These are phyloP conservation scores for Oryza coarctata DNA, from an alignment of 176 grass and related monocot species.

Conservation along the genomic window DNA sequence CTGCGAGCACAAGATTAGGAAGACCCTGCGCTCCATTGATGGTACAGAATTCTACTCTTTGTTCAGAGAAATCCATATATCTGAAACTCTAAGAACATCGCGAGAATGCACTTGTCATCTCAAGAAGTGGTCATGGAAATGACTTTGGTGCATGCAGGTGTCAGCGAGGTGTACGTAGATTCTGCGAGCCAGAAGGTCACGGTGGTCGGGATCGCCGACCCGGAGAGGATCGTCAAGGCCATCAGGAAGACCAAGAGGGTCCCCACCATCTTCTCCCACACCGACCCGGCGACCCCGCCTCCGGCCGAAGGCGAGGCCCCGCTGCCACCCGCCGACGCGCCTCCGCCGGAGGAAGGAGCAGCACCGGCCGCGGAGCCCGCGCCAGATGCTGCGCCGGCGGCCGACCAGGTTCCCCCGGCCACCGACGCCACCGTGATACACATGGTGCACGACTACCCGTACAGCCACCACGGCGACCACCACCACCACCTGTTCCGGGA, in stretches of 20 bases:
- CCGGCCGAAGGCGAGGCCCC: slow-evolving; percentile 6
- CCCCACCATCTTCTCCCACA: slow-evolving; percentile 66
- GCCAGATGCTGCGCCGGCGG: slow-evolving; percentile 4
- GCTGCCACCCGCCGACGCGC: slow-evolving; percentile 34
- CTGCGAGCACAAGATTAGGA: slow-evolving; percentile 47
- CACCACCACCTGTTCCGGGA: slow-evolving; percentile 19
- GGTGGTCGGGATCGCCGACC: slow-evolving; percentile 67
- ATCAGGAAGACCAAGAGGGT: slow-evolving; percentile 78
- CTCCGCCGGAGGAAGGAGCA: slow-evolving; percentile 14
- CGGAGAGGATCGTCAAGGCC: slow-evolving; percentile 70
- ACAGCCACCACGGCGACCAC: not conserved
- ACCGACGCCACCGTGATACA: slow-evolving; percentile 32
- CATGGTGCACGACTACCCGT: slow-evolving; percentile 53
- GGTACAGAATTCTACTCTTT: slow-evolving; percentile 32
- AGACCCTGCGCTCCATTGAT: slow-evolving; percentile 38
- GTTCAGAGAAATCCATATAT: not conserved
- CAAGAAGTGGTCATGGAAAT: not conserved
- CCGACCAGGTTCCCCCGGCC: not conserved
- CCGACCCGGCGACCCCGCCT: slow-evolving; percentile 29
- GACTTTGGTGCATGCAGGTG: slow-evolving; percentile 40
- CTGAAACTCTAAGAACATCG: not conserved
- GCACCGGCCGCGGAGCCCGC: slow-evolving; percentile 17
- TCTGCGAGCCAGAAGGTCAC: slow-evolving; percentile 69
- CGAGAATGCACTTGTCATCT: not conserved
- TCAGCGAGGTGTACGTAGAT: slow-evolving; percentile 65